Evolutionary conservation across 2,329 filamentous ascomycete genomes (phyloP).

Genomic region (Hymenotorrendiella dingleyae): DNA sequence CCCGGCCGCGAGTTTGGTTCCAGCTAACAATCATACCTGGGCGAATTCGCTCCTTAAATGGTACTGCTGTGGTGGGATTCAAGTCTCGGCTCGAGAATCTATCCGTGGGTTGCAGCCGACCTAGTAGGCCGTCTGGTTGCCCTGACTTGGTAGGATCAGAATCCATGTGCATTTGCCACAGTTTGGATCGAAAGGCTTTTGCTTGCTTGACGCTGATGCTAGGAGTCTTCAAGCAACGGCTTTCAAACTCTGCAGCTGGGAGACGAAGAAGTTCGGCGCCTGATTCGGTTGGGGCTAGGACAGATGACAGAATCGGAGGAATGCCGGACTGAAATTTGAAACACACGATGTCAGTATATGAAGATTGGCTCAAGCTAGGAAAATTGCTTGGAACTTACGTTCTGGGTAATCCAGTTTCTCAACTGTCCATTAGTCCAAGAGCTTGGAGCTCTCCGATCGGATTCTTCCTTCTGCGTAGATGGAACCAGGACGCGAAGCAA

Average conservation of each 20-base stretch:
- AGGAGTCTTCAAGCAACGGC: slow-evolving; percentile 35
- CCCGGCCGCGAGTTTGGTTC: no score
- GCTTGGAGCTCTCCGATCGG: slow-evolving; percentile 29
- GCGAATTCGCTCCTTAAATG: background rate
- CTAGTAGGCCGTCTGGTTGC: no score
- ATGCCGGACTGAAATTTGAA: slow-evolving; percentile 35
- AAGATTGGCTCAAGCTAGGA: background rate
- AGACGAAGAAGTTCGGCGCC: slow-evolving; percentile 39
- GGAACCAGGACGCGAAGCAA: slow-evolving; percentile 38
- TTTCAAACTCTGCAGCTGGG: slow-evolving; percentile 35
- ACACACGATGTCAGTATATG: slow-evolving; percentile 2
- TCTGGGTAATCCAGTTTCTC: slow-evolving; percentile 36
- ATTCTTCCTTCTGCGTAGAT: slow-evolving; percentile 18
- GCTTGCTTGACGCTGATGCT: slow-evolving; percentile 35
- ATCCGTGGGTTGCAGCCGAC: no score
- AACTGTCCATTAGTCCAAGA: slow-evolving; percentile 37
- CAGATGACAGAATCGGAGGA: slow-evolving; percentile 30
- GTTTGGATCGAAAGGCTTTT: slow-evolving; percentile 36
- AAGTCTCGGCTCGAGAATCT: no score
- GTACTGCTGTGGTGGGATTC: no score
- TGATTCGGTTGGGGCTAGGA: slow-evolving; percentile 37
- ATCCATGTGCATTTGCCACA: slow-evolving; percentile 40
- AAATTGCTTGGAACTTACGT: slow-evolving; percentile 29
- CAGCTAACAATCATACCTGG: no score
- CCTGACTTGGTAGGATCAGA: no score